Conservation (phyloP, 1,284 basidiomycete species). For the Melampsora larici-populina region DNA sequence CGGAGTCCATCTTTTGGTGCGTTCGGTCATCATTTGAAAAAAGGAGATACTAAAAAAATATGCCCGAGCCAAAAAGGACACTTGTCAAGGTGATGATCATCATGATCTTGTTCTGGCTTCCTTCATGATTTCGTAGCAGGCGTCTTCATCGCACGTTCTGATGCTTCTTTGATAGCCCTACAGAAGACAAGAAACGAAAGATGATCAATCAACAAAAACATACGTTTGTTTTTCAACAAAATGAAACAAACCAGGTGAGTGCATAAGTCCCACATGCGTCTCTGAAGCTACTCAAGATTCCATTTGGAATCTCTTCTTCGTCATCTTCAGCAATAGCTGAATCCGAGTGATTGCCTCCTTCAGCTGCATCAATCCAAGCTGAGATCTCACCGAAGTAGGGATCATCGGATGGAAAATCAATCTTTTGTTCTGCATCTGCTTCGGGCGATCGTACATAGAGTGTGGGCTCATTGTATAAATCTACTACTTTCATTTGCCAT, state of each 20-base stretch:
- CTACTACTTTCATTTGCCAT: slow-evolving; percentile 71
- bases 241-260: slow-evolving; percentile 27
- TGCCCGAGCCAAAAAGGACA: too few relatives aligned
- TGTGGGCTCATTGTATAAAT: slow-evolving; percentile 70
- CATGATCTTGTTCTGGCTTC: too few relatives aligned
- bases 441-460: slow-evolving; percentile 79
- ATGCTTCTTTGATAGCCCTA: slow-evolving; percentile 49
- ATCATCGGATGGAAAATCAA: slow-evolving; percentile 4
- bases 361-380: slow-evolving; percentile 40
- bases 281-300: slow-evolving; percentile 36
- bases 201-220: background rate
- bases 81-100: too few relatives aligned
- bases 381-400: slow-evolving; percentile 13
- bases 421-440: slow-evolving; percentile 66
- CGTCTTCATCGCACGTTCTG: slow-evolving; percentile 47
- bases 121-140: slow-evolving; percentile 6
- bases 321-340: slow-evolving; percentile 7
- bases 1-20: too few relatives aligned
- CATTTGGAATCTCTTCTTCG: slow-evolving; percentile 28
- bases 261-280: slow-evolving; percentile 42
- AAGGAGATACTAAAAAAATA: too few relatives aligned
- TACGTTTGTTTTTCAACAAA: background rate
- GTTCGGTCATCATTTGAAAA: too few relatives aligned
- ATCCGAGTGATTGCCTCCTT: slow-evolving; percentile 66
- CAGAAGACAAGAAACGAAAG: background rate